These are phyloP conservation scores for Phytophthora cryptogea DNA, from an alignment of 352 stramenopile genomes.

Conservation along the genomic window DNA sequence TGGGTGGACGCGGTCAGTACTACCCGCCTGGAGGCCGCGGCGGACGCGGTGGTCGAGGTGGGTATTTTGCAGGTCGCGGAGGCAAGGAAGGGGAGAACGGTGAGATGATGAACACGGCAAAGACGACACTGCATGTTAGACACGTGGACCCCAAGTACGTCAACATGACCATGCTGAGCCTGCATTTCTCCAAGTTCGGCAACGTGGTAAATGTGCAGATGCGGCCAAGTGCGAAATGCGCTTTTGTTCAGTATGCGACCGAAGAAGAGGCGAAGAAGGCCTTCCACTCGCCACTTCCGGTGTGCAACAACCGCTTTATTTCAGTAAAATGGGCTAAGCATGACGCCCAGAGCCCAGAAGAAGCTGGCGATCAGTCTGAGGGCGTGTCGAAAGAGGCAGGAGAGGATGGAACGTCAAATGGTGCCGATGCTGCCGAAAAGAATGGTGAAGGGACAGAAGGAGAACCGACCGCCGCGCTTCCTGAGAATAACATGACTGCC, in stretches of 20 bases:
- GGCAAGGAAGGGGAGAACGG: constrained; percentile 37
- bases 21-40: constrained; percentile 47
- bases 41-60: constrained; percentile 44
- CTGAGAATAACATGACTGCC: constrained; percentile 68
- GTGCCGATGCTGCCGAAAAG: constrained; percentile 9
- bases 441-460: constrained; percentile 29
- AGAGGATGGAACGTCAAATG: constrained; percentile 23
- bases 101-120: constrained; percentile 31
- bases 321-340: constrained; percentile 88
- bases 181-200: constrained; percentile 89
- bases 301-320: constrained; percentile 92
- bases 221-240: constrained; percentile 76
- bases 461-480: constrained; percentile 15
- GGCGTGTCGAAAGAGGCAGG: constrained; percentile 36
- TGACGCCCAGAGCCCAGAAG: constrained; percentile 69
- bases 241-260: constrained; percentile 87
- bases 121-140: constrained; percentile 82
- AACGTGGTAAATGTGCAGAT: constrained; percentile 91
- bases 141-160: constrained; percentile 89
- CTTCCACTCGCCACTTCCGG: constrained; percentile 85
- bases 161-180: constrained; percentile 88
- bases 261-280: constrained; percentile 84
- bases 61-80: constrained; percentile 41
- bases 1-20: constrained; percentile 53
- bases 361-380: constrained; percentile 47